Conservation (phyloP, 106 monocot genomes). For the Posidonia australis region DNA sequence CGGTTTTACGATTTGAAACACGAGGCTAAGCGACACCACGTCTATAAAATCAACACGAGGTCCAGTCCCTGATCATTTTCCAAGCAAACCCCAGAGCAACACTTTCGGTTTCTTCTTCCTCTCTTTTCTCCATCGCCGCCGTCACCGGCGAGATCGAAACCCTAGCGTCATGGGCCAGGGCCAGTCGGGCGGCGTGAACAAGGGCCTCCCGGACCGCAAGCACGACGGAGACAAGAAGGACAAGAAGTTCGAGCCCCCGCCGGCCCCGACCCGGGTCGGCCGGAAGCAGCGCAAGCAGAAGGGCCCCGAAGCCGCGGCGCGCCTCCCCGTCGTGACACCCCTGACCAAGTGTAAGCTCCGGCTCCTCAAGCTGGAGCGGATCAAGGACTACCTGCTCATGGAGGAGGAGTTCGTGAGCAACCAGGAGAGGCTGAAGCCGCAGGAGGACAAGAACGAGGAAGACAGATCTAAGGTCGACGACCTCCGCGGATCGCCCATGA, state of each 20-base stretch:
- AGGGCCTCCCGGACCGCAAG: slow-evolving; percentile 22
- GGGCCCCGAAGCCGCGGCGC: slow-evolving; percentile 78
- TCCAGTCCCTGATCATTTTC: too few relatives aligned
- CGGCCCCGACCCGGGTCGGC: slow-evolving; percentile 79
- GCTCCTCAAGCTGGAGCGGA: slow-evolving; percentile 84
- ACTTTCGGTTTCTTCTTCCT: not conserved
- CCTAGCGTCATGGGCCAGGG: slow-evolving; percentile 22
- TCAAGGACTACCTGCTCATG: slow-evolving; percentile 95
- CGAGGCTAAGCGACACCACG: too few relatives aligned
- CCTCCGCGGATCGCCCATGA: slow-evolving; percentile 88
- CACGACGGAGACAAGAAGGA: slow-evolving; percentile 36
- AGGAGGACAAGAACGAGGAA: slow-evolving; percentile 97
- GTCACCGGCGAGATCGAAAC: not conserved
- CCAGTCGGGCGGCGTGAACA: slow-evolving; percentile 19
- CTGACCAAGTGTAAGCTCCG: slow-evolving; percentile 86
- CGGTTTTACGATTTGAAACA: too few relatives aligned
- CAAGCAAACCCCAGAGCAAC: too few relatives aligned
- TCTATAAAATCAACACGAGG: too few relatives aligned
- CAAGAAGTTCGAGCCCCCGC: slow-evolving; percentile 85
- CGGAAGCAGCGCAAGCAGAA: slow-evolving; percentile 94
- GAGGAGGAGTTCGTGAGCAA: slow-evolving; percentile 92
- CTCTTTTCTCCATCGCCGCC: not conserved
- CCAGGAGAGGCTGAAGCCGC: slow-evolving; percentile 84
- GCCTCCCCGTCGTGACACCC: slow-evolving; percentile 73
- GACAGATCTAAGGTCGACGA: slow-evolving; percentile 96